Percentiles rank a stretch among this genome's conserved stretches.
phyloP scores from a whole-genome alignment of 306 rosid genomes.

The Cucumis sativus region Cucumber_9930_V3 NC_026655.2:21933501-21934000 shows the following conservation, averaged over 20 bases:
- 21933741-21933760: constrained; percentile 34
- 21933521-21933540: constrained; percentile 23
- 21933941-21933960: background rate
- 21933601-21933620: constrained; percentile 50
- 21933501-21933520: constrained; percentile 24
- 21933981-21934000: constrained; percentile 38
- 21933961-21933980: constrained; percentile 4
- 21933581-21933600: constrained; percentile 30
- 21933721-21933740: constrained; percentile 25
- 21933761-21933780: constrained; percentile 42
- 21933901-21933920: constrained; percentile 24
- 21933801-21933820: constrained; percentile 26
- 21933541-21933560: constrained; percentile 9
- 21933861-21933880: constrained; percentile 43
- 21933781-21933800: constrained; percentile 21
- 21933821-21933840: constrained; percentile 36
- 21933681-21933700: constrained; percentile 64
- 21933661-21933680: constrained; percentile 64
- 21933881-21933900: constrained; percentile 52
- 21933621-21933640: constrained; percentile 96
- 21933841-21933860: constrained; percentile 45
- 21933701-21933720: constrained; percentile 34
- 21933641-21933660: constrained; percentile 58
- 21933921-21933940: background rate
- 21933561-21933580: constrained; percentile 27